These are phyloP conservation scores for Komagataella mondaviorum DNA, from an alignment of 805 yeast genomes.

Conservation along the genomic window DNA sequence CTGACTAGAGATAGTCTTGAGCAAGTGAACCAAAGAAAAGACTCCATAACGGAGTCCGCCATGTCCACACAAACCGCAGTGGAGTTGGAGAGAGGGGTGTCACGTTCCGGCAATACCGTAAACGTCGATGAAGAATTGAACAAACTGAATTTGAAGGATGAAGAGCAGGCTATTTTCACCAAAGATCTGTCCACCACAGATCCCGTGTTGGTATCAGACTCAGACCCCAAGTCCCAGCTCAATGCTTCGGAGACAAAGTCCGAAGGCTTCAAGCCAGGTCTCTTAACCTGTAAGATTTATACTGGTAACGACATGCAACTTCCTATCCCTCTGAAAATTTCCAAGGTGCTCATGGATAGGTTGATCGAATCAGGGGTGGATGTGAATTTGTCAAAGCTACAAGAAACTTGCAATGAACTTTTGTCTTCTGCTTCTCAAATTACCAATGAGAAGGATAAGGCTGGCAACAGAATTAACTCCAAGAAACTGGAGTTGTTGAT, in stretches of 20 bases:
- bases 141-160: neutral
- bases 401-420: conserved; percentile 18
- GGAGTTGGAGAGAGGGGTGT: neutral
- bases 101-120: neutral
- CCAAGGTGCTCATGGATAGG: conserved; percentile 48
- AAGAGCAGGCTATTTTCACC: conserved; percentile 8
- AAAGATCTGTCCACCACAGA: conserved; percentile 17
- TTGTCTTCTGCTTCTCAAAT: conserved; percentile 1
- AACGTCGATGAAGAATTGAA: neutral
- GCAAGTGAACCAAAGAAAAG: neutral
- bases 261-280: conserved; percentile 38
- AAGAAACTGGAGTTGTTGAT: conserved; percentile 7
- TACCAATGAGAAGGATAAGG: conserved; percentile 4
- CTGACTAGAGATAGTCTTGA: neutral
- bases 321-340: conserved; percentile 59
- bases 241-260: neutral
- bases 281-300: conserved; percentile 66
- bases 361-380: conserved; percentile 44
- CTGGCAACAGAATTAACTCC: neutral
- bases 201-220: conserved; percentile 13
- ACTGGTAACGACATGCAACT: conserved; percentile 52
- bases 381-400: conserved; percentile 17
- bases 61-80: neutral
- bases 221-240: neutral
- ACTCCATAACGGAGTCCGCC: neutral